phyloP scores from a whole-genome alignment of 2,329 filamentous ascomycete species.

The Paracamarosporium sp. region DNA sequence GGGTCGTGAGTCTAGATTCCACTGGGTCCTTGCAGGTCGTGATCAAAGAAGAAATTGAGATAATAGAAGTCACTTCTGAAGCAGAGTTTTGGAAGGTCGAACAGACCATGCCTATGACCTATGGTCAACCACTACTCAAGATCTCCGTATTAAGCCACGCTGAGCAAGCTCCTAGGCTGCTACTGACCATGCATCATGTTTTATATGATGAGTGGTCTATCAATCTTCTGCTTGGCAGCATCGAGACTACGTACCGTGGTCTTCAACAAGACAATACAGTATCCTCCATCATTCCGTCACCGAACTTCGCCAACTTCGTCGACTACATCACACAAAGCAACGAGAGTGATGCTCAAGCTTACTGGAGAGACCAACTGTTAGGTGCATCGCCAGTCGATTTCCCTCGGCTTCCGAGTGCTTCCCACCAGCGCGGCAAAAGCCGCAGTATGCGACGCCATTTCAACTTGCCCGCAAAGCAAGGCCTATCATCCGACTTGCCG shows the following conservation, averaged over 20 bases:
- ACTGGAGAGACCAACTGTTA: background rate
- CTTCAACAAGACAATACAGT: background rate
- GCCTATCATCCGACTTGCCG: background rate
- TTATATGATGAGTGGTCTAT: conserved; percentile 86
- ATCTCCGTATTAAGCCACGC: background rate
- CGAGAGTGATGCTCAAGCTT: background rate
- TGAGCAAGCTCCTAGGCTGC: conserved; percentile 40
- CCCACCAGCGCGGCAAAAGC: background rate
- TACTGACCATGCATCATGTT: conserved; percentile 78
- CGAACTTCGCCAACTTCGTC: background rate
- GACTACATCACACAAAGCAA: background rate
- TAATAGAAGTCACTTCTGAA: background rate
- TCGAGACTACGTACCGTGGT: conserved; percentile 31
- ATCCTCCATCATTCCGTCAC: background rate
- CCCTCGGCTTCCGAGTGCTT: background rate
- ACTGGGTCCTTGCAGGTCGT: background rate
- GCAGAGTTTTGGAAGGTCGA: conserved; percentile 37
- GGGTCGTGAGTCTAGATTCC: conserved; percentile 19
- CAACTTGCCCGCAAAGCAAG: background rate
- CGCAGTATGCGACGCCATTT: background rate
- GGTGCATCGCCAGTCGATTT: background rate
- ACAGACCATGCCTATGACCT: conserved; percentile 47
- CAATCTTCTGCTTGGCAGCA: conserved; percentile 1
- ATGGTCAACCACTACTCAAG: conserved; percentile 28
- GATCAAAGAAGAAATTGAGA: background rate